phyloP scores from a whole-genome alignment of 306 rosid genomes.

The Macrotyloma uniflorum region DNA sequence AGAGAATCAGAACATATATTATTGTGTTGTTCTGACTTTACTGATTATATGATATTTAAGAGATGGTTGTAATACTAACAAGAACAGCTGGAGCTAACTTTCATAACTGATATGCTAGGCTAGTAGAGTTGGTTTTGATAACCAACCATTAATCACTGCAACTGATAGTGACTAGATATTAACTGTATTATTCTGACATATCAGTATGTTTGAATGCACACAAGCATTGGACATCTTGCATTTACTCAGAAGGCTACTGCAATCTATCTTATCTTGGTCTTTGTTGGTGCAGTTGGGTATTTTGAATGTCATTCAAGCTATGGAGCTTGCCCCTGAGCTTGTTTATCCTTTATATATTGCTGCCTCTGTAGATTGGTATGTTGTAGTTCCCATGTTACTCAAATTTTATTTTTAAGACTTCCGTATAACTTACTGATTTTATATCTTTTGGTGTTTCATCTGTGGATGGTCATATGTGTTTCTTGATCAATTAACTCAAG shows the following conservation, averaged over 20 bases:
- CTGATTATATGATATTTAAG: not conserved
- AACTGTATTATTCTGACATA: not conserved
- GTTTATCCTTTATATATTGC: conserved; percentile 80
- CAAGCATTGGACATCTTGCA: conserved; percentile 18
- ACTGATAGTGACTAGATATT: not conserved
- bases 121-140: not conserved
- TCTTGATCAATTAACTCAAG: conserved; percentile 64
- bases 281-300: conserved; percentile 84
- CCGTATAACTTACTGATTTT: conserved; percentile 32
- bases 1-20: not conserved
- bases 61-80: not conserved
- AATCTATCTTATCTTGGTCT: conserved; percentile 36
- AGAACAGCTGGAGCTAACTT: not conserved
- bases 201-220: conserved; percentile 10
- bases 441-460: conserved; percentile 37
- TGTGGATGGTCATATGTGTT: conserved; percentile 45
- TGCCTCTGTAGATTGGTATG: conserved; percentile 84
- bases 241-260: conserved; percentile 30
- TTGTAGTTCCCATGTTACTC: conserved; percentile 33
- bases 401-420: not conserved
- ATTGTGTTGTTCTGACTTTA: not conserved
- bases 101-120: not conserved
- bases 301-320: conserved; percentile 77
- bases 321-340: conserved; percentile 85
- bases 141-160: not conserved